A percentile compares a stretch with the other conserved stretches of the same genome.
phyloP scores from a whole-genome alignment of 148 eudicot species.

The Salicornia ramosissima region DNA sequence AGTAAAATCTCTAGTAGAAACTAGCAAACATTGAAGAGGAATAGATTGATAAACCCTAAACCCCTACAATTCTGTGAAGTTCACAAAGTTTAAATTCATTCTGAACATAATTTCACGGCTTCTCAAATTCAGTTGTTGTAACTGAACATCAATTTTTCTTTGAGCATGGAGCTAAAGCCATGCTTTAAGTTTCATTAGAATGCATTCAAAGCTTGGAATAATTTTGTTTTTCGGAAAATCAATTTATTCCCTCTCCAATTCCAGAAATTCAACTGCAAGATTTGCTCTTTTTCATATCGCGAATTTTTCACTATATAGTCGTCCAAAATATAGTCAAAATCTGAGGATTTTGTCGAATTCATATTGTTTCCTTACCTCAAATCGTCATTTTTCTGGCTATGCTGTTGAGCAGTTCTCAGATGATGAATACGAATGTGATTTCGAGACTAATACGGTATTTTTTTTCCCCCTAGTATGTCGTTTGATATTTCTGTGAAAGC shows the following conservation, averaged over 20 bases:
- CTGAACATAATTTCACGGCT: neutral
- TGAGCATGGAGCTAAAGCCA: constrained; percentile 35
- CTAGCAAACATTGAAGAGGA: too few species aligned
- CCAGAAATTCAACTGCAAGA: constrained; percentile 15
- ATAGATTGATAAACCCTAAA: constrained; percentile 21
- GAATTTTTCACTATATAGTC: constrained; percentile 10
- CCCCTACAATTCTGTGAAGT: neutral
- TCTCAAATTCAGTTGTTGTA: neutral
- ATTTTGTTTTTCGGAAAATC: constrained; percentile 42
- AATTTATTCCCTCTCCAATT: constrained; percentile 22
- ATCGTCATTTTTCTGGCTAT: constrained; percentile 37
- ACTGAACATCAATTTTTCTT: neutral
- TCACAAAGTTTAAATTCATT: neutral
- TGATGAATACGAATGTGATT: constrained; percentile 96
- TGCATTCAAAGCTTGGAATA: constrained; percentile 52
- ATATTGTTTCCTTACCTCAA: neutral
- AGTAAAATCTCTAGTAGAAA: too few species aligned
- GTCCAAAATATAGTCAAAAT: constrained; percentile 6
- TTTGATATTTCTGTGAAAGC: neutral
- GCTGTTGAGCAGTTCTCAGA: constrained; percentile 95
- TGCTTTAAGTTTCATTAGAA: constrained; percentile 37
- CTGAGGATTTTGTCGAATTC: constrained; percentile 26
- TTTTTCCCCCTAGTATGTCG: neutral
- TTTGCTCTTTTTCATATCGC: constrained; percentile 22
- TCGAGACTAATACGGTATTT: constrained; percentile 65